Evolutionary conservation across 805 yeast genomes (phyloP), one percentile per base, ranked within the genome.

Genomic region (Candida nemodendra): DNA sequence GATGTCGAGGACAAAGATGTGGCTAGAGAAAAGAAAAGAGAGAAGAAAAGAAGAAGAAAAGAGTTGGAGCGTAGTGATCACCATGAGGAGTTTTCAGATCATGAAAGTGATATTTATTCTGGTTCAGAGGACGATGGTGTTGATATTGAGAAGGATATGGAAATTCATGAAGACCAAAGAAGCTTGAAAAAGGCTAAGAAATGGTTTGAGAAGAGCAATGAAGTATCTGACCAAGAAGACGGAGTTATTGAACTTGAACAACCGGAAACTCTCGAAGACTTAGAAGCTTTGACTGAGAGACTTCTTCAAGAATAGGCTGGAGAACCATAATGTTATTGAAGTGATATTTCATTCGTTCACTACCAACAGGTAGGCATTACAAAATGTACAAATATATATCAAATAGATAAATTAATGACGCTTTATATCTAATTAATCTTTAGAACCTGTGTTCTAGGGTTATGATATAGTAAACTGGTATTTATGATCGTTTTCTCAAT

Each of bases 241-340:
- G 53, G 59, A 8, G 65, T 84, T 32, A 67, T 85, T 43, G 96
- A 90, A 65, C 70, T 86, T 31, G 95, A 86, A 51, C 86, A 81
- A 53, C 97, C 97, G 12, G 84, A 87, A 54, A 84, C 95, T 13
- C 69, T 93, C 59, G 96, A 88, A 61, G 99, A 93, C 57, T 74
- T 93, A 62, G 99, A 93, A 69, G 89, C 95, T 34, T 75, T 87
- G 66, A 81, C 95, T 2, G 74, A 70, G 30, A 66, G 67, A 48
- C 69, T 76, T 55, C 57, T 74, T 23, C 50, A 47, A 23, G 57
- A 44, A 15, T 50, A 38, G 26, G 28, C 8, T 17, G 3, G 9
- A 17, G 25, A 3, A 18, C n/a, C 5, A 16, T 11, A 23, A 16
- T 24, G 14, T 5, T n/a, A n/a, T n/a, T n/a, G n/a, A n/a, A n/a